Base-by-base conservation (phyloP, 495 filamentous ascomycete species). In the Xylaria venustula region DNA sequence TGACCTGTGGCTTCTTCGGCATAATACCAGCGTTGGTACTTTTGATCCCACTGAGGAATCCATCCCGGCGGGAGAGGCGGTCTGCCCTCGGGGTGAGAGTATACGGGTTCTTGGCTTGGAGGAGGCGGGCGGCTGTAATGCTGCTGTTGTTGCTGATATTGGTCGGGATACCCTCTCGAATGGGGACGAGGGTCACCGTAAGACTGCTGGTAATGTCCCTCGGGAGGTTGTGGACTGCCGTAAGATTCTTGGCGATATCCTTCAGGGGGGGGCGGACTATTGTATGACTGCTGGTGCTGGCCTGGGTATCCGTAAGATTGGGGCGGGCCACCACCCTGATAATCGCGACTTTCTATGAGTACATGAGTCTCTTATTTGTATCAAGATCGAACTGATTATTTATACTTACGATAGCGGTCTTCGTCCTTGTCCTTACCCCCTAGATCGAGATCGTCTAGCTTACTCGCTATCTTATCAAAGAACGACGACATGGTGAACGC, bases 41-140 rank as follows among this genome's bases (percentile, higher is more conserved):
- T 75, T 41, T 79, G 75, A 55, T 89, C 85, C 80, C 81, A 89
- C 58, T 77, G 78, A 19, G 85, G 79, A 47, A 73, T 65, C 87
- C 87, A 89, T 61, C 85, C 87, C 0, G 70, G 54, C 1, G 85
- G 84, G 22, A 86, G 75, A 17, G 82, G 80, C 8, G 83, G 83
- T 42, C 75, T 79, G 64, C 79, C 77, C 1, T 77, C 53, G 8
- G 78, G 73, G 7, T 76, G 75, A 14, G 71, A 60, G 53, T 84
- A 75, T 7, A 54, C 52, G 26, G 66, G 66, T 6, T 57, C 68
- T 23, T 61, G 42, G 6, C 45, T 26, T 0, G 54, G 42, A 76
- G 74, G 54, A 34, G 77, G 71, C 7, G 73, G 67, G n/a, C 65
- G 69, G 20, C 49, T 58, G 51, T 56, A 60, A 26, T 70, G 64